Evolutionary conservation across 768 basidiomycete species (phyloP), one percentile per base, ranked within the genome.

Genomic region (Asterophora lycoperdoides): DNA sequence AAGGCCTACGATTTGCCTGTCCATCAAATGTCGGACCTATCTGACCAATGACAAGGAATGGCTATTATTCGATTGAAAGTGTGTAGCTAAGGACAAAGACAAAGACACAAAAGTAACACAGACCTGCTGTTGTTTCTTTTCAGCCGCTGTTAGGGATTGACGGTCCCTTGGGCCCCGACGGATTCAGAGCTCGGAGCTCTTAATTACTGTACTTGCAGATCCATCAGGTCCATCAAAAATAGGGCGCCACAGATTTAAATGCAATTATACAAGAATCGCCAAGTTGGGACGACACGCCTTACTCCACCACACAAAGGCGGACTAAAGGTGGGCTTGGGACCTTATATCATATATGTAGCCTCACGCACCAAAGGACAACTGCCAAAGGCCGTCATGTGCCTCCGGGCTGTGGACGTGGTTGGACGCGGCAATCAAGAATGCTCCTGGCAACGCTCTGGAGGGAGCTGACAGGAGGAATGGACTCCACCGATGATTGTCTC

Each of bases 401-500:
- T 23, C 23, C 6, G 6, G 23, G 23, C 40, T 8, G 28, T 34
- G 30, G 28, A 33, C 32, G 17, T 26, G 30, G 30, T 32, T 3
- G 23, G 23, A 23, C 23, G 23, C 6, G 20, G 15, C 35, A 38
- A 38, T 38, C 17, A 38, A 38, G 37, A 18, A 18, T 38, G 17
- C 17, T 38, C 17, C 37, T 17, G 37, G 19, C 37, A 38, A 18
- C 17, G 15, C 36, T 4, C 9, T 30, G 28, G 1, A 23, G 30
- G 26, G n/a, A 14, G 13, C 29, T 48, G 55, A 56, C 55, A 53
- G 46, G 49, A 48, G 46, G 52, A 53, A 53, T 45, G 44, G 32
- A 41, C 30, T 13, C 23, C 28, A 35, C 11, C 38, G 30, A 26
- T 39, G 29, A 11, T 38, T 14, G 34, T 38, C 46, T 26, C 37